Evolutionary conservation across 139 green algal species (phyloP).

Genomic region (Closterium sp.): DNA sequence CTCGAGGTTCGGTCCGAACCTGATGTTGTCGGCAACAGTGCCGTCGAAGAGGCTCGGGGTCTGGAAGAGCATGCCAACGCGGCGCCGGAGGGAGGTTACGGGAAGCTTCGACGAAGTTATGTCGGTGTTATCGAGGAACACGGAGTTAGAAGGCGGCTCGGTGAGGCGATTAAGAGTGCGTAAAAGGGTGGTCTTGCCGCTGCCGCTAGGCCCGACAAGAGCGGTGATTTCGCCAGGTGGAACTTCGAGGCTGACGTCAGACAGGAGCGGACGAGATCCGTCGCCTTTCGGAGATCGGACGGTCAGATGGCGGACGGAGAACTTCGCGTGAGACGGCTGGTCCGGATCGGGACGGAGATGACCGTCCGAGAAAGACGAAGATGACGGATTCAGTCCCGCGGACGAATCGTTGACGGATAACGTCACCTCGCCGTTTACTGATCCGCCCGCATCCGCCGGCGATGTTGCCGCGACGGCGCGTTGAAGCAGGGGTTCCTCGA

Average conservation of each 20-base stretch:
- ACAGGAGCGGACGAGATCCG: not conserved
- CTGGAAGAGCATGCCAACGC: constrained; percentile 42
- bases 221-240: constrained; percentile 7
- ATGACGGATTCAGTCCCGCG: not conserved
- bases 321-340: not conserved
- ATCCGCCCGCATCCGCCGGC: not conserved
- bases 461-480: not conserved
- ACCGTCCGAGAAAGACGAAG: not conserved
- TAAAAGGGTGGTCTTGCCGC: constrained; percentile 33
- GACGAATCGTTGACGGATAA: not conserved
- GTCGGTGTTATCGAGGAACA: constrained; percentile 18
- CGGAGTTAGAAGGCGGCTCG: not conserved
- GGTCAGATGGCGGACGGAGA: not conserved
- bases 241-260: constrained; percentile 18
- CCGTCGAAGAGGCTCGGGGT: constrained; percentile 30
- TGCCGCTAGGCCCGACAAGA: constrained; percentile 31
- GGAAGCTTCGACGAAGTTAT: constrained; percentile 14
- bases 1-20: constrained; percentile 18
- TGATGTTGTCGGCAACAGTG: constrained; percentile 24
- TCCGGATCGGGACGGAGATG: not conserved
- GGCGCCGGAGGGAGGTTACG: constrained; percentile 2
- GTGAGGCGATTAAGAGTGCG: constrained; percentile 27
- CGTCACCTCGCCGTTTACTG: not conserved
- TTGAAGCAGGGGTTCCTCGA: not conserved
- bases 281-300: not conserved